Percentiles rank a stretch among this genome's conserved stretches.
These are phyloP conservation scores for Erodium chrysanthum DNA, from an alignment of 441 rosid species.

Conservation along the genomic window DNA sequence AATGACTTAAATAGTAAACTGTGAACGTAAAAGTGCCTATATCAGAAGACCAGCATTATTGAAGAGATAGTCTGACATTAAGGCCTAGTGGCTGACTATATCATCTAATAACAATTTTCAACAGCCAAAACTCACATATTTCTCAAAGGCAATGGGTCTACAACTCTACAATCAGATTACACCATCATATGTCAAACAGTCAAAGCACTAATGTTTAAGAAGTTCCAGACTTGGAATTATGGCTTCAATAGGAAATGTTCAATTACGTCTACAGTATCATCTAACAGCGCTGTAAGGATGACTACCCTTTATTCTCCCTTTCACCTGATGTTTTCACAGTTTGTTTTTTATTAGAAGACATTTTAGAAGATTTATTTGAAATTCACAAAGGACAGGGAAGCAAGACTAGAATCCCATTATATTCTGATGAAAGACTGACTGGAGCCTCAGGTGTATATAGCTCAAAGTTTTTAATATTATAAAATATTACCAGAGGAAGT, in stretches of 20 bases:
- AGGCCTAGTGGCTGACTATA: not conserved
- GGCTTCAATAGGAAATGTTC: not conserved
- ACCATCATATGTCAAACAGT: not conserved
- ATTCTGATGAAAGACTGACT: not conserved
- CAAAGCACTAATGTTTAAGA: not conserved
- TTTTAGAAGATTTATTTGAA: not conserved
- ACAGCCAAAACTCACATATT: too few species aligned
- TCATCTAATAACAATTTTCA: too few species aligned
- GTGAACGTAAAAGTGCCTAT: not conserved
- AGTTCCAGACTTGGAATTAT: not conserved
- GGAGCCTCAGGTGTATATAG: not conserved
- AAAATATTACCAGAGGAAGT: slow-evolving; percentile 33
- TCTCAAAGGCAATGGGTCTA: too few species aligned
- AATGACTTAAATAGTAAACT: not conserved
- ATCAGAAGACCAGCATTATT: not conserved
- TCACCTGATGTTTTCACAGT: not conserved
- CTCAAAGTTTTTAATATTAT: not conserved
- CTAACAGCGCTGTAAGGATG: not conserved
- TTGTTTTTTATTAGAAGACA: not conserved
- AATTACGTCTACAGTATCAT: not conserved
- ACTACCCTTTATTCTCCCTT: not conserved
- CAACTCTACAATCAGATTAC: too few species aligned
- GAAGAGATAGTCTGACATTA: not conserved
- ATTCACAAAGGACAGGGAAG: not conserved
- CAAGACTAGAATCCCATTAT: not conserved